Percentiles rank a stretch among this genome's conserved stretches.
phyloP scores from a whole-genome alignment of 352 stramenopile species.

The Poterioochromonas sp. region DNA sequence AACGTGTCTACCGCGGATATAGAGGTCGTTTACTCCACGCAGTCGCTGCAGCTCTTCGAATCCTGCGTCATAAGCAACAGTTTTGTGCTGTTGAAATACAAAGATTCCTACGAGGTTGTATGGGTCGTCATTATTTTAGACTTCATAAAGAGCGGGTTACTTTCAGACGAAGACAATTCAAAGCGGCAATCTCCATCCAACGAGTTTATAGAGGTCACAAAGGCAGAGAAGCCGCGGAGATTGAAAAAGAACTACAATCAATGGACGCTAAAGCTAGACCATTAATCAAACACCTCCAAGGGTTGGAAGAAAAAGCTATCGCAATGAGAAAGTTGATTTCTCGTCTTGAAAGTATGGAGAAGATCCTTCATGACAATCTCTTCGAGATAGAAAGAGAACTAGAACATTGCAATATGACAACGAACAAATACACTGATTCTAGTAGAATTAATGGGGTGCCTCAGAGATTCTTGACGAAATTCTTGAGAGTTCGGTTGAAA shows the following conservation, averaged over 20 bases:
- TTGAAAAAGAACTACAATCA: conserved; percentile 59
- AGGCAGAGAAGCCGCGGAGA: conserved; percentile 56
- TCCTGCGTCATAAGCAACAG: conserved; percentile 37
- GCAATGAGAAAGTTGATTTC: conserved; percentile 42
- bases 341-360: conserved; percentile 51
- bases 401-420: conserved; percentile 48
- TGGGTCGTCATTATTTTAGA: conserved; percentile 35
- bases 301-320: conserved; percentile 38
- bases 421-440: conserved; percentile 51
- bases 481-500: conserved; percentile 72
- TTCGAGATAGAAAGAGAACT: conserved; percentile 50
- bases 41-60: conserved; percentile 37
- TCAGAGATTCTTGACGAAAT: conserved; percentile 81
- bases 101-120: conserved; percentile 37
- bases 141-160: conserved; percentile 33
- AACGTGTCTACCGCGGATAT: conserved; percentile 38
- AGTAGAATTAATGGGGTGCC: conserved; percentile 53
- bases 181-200: conserved; percentile 59
- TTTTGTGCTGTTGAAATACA: conserved; percentile 42
- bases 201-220: conserved; percentile 64
- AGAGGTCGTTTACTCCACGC: conserved; percentile 37
- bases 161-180: conserved; percentile 51
- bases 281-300: conserved; percentile 42
- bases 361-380: conserved; percentile 50
- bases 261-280: conserved; percentile 56